Evolutionary conservation across 441 rosid genomes (phyloP), one percentile per base, ranked within the genome.

Genomic region (Corymbia citriodora): DNA sequence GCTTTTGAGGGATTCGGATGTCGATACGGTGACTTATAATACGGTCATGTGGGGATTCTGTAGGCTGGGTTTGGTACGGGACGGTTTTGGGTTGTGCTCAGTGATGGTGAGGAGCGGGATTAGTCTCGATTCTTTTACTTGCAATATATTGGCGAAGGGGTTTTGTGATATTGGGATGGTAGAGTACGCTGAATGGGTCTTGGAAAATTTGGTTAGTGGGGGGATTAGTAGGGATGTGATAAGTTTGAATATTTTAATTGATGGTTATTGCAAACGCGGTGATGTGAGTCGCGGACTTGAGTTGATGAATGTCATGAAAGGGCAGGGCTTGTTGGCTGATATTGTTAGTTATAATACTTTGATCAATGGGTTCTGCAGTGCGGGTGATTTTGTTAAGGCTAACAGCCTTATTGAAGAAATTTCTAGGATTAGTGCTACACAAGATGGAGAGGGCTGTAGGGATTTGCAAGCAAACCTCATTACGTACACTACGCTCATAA

Each of bases 41-140:
- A 97, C 98, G 40, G 95, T 95, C 89, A 94, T 94, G 90, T 95
- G 97, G 97, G 99, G 97, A 12, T 95, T 97, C 87, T 98, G 99
- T 92, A 91, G 93, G 87, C 95, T 91, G 91, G 96, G 96, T 87
- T 93, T 96, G 87, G 95, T 91, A 91, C 70, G 91, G 36, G 96
- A 93, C 90, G 98, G 94, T 31, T 95, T 95, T 90, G 96, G 95
- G 55, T 90, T 97, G 87, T 90, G 96, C 91, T 95, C 99, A 52
- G 93, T 93, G 55, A 97, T 97, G 99, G 94, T 96, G 53, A 98
- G 95, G 96, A 96, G 92, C 85, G 92, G 96, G 92, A 54, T 94
- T 59, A 6, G 48, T 87, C 92, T 96, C 88, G 99, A 98, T 95
- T 91, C 94, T 87, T 94, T 94, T 86, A 96, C 96, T 90, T 97